phyloP scores from a whole-genome alignment of 768 basidiomycete genomes.

The Chalciporus sphaerocephalus region DNA sequence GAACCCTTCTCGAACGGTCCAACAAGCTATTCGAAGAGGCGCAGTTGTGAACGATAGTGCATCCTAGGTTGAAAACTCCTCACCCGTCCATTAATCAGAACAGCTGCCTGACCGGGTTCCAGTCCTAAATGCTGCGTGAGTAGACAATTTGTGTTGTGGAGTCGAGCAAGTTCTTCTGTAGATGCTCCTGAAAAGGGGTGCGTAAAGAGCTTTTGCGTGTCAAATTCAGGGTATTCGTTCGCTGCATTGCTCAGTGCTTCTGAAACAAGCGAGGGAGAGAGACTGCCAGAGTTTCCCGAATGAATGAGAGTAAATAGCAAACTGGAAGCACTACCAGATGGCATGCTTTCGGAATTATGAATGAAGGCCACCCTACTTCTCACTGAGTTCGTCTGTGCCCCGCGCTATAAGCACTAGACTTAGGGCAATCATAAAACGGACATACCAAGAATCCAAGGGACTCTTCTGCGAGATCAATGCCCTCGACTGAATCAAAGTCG shows the following conservation, averaged over 20 bases:
- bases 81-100: constrained; percentile 84
- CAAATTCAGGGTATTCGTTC: constrained; percentile 9
- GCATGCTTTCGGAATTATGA: constrained; percentile 53
- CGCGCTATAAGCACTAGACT: background rate
- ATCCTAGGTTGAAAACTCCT: constrained; percentile 24
- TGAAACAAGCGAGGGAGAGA: constrained; percentile 15
- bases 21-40: constrained; percentile 51
- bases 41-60: constrained; percentile 2
- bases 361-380: constrained; percentile 68
- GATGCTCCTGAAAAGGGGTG: constrained; percentile 27
- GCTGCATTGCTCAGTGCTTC: constrained; percentile 5
- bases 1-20: constrained; percentile 56
- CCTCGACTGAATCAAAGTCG: constrained; percentile 66
- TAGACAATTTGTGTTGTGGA: constrained; percentile 45
- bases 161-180: constrained; percentile 19
- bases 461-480: constrained; percentile 56
- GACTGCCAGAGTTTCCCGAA: constrained; percentile 34
- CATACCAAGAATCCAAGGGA: constrained; percentile 63
- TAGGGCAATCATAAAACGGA: constrained; percentile 2
- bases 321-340: constrained; percentile 34
- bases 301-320: constrained; percentile 49
- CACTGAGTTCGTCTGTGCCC: constrained; percentile 39
- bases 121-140: constrained; percentile 57
- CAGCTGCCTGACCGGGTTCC: constrained; percentile 51
- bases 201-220: constrained; percentile 39